Evolutionary conservation across 177 flowering plant genomes (phyloP), one percentile per base, ranked within the genome.

Genomic region (Vitis hybrid): DNA sequence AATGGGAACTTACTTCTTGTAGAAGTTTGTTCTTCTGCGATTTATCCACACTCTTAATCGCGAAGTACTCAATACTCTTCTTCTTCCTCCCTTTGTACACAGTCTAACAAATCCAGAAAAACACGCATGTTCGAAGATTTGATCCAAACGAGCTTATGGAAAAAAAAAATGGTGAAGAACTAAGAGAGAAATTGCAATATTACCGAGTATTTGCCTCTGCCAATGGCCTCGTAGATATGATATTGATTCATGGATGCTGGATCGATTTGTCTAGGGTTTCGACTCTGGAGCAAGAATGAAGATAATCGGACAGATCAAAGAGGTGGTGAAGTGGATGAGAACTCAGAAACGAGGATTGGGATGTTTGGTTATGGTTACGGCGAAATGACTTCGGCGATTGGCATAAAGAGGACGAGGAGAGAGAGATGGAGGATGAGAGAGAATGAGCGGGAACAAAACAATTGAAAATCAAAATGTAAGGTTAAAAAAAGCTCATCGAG

Each of bases 61-160:
- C 99, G 66, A 76, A 93, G 72, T 95, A 95, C 87, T 95, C 98
- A 40, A 95, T 89, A 15, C 91, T 81, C 87, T 90, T 95, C 92
- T 93, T 95, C 99, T 90, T 93, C 82, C 99, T 84, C 13, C 95
- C 98, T 81, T 95, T 93, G 74, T 95, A 95, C 60, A 95, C 98
- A 40, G 87, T 86, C 99, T 95, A 67, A 14, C 46, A 35, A 35
- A 35, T 35, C 46, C 46, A 35, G 8, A 35, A 35, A 27, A 35
- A 35, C 46, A 35, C 46, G 2, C 46, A 35, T 7, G 8, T 35
- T 35, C 46, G 7, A 35, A 35, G 46, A 35, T 35, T 35, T 7
- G 46, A 35, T 35, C 8, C 46, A 57, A 10, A 40, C 8, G 35
- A 70, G 48, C 19, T 14, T 15, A 35, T 35, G 49, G 56, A 17